Evolutionary conservation across 176 grass and related monocot genomes (phyloP).

Genomic region (Musa beccarii): DNA sequence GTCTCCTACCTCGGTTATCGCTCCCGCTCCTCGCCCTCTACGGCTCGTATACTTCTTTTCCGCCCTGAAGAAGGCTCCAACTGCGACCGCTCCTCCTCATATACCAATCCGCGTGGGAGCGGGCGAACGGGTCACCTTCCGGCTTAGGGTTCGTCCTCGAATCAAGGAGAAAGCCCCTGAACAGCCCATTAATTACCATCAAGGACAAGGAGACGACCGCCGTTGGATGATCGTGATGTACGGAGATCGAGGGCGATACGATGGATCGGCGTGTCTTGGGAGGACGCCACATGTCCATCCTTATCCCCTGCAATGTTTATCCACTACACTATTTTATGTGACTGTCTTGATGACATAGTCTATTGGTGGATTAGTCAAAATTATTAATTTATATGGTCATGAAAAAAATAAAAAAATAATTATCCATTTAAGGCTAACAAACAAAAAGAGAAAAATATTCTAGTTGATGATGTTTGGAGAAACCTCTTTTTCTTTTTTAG

Average conservation of each 20-base stretch:
- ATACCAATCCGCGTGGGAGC: constrained; percentile 6
- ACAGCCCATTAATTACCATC: not conserved
- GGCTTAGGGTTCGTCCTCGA: constrained; percentile 1
- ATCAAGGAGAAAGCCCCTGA: not conserved
- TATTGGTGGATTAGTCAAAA: too few species aligned
- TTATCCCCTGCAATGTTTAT: not conserved
- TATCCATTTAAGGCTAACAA: too few species aligned
- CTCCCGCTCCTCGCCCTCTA: constrained; percentile 2
- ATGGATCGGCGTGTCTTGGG: too few species aligned
- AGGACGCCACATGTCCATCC: not conserved
- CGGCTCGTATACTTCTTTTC: constrained; percentile 20
- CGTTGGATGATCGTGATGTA: not conserved
- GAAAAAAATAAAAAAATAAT: too few species aligned
- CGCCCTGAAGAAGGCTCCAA: constrained; percentile 4
- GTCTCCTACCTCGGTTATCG: not conserved
- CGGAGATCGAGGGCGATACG: not conserved
- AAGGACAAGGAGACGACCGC: not conserved
- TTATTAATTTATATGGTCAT: too few species aligned
- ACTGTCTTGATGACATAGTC: too few species aligned
- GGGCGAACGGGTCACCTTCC: constrained; percentile 4
- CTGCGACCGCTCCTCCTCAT: constrained; percentile 11
- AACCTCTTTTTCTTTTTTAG: too few species aligned
- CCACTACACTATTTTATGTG: not conserved
- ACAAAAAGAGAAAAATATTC: too few species aligned
- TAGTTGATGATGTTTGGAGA: too few species aligned